Evolutionary conservation across 495 filamentous ascomycete species (phyloP), one percentile per base, ranked within the genome.

Genomic region (Sphaerosporella brunnea): DNA sequence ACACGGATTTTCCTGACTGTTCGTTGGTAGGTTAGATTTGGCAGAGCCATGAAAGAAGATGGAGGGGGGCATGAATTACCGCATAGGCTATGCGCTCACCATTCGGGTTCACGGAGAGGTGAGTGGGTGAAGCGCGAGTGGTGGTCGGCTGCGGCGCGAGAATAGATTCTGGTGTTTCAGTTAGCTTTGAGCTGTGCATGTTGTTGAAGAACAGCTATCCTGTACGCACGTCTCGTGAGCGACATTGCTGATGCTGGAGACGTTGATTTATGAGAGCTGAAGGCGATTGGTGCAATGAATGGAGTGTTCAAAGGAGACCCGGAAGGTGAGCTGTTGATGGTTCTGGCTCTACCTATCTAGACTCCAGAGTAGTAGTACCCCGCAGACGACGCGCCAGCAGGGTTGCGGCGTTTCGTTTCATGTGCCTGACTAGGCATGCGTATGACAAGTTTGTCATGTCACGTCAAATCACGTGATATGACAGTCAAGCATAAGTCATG

Each of bases 1-100:
- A 96, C 61, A 95, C 79, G 34, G 88, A 95, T 72, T 96, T 96
- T 54, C 84, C 85, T 26, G 84, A 86, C 87, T 95, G 28, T n/a
- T n/a, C n/a, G 15, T 36, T 16, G 40, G 21, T 20, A 37, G 36
- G 43, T 36, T 41, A 51, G 53, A 26, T 45, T 47, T 36, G 25
- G 34, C 15, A 19, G n/a, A n/a, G n/a, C n/a, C n/a, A n/a, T 21
- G 26, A 24, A 10, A n/a, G 34, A 2, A 23, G 25, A 38, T 21
- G 2, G n/a, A 19, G 24, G 41, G 25, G 24, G 26, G 16, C 25
- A 15, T 8, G 36, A 44, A 77, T 64, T 74, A 94, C 87, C 41
- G 90, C 84, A 61, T 96, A 97, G 42, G 85, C 82, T 63, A 97
- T 77, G 48, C 84, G 76, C 67, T 95, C 81, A 47, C 92, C 90